Base-by-base conservation (phyloP, 2,329 filamentous ascomycete species). In the Trichoderma semiorbis region DNA sequence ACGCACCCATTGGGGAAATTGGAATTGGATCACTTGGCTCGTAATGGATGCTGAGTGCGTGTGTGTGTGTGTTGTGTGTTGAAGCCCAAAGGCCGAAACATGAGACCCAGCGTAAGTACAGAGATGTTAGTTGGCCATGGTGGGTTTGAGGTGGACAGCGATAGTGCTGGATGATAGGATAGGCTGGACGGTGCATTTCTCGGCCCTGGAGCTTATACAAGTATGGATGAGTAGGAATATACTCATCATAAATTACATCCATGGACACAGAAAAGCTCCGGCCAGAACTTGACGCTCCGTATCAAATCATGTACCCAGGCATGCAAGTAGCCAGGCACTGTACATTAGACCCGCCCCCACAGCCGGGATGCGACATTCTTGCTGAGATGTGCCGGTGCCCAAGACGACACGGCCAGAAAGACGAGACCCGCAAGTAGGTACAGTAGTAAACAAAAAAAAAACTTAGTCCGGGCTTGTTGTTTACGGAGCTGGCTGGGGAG, bases 361-460 rank as follows among this genome's bases (percentile, higher is more conserved):
- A 62, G 67, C 67, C 67, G 67, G 55, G 57, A 61, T 67, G 57
- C 55, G 67, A 69, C 67, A 69, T 61, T 61, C 39, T 69, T 69
- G 36, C 57, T 53, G 24, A 55, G 67, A 69, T 69, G 66, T 69
- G 66, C 66, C 57, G 66, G 30, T 69, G 66, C 66, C 66, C 66
- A 69, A 69, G 14, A 43, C 39, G 50, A 30, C 24, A 32, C 64
- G 43, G 43, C 18, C 43, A 47, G n/a, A 47, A 47, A 21, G 43
- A 47, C 30, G n/a, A 60, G 66, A 69, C 66, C 66, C 66, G 65
- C 65, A 47, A 26, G 32, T n/a, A 47, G n/a, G 32, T n/a, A 32
- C 26, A n/a, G 43, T 16, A 11, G 65, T 69, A 69, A 69, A 61
- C 55, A 61, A 69, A n/a, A 43, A 43, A 43, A 47, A 50, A 50